phyloP scores from a whole-genome alignment of 352 stramenopile species.

The Pythium apleroticum region DNA sequence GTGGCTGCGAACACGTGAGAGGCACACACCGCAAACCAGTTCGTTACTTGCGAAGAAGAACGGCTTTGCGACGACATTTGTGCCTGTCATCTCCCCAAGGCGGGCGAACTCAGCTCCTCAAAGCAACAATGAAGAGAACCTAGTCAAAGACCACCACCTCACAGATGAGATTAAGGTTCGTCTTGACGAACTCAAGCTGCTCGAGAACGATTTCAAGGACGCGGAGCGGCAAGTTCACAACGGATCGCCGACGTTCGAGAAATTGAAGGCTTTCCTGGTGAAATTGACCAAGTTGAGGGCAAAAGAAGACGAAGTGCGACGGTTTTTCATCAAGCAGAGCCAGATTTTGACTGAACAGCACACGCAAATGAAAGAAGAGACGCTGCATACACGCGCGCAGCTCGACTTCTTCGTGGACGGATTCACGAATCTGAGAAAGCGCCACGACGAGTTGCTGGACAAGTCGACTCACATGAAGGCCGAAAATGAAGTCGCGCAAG shows the following conservation, averaged over 20 bases:
- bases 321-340: constrained; percentile 55
- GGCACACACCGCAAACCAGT: constrained; percentile 19
- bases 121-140: constrained; percentile 22
- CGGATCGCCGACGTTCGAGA: constrained; percentile 65
- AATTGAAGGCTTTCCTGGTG: constrained; percentile 72
- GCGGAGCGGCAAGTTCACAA: constrained; percentile 58
- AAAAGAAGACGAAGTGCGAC: constrained; percentile 60
- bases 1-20: constrained; percentile 46
- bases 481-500: constrained; percentile 56
- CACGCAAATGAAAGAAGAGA: constrained; percentile 55
- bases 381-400: constrained; percentile 60
- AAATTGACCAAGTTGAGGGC: constrained; percentile 51
- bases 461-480: constrained; percentile 55
- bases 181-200: constrained; percentile 38
- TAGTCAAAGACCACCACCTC: constrained; percentile 56
- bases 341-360: constrained; percentile 48
- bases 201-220: constrained; percentile 64
- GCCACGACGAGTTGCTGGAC: constrained; percentile 61
- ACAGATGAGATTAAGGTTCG: constrained; percentile 50
- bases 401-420: constrained; percentile 81
- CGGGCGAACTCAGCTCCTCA: constrained; percentile 14
- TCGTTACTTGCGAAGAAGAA: constrained; percentile 34
- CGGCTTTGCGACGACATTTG: constrained; percentile 62
- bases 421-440: constrained; percentile 62
- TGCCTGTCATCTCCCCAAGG: constrained; percentile 42